Evolutionary conservation across 179 eudicot genomes (phyloP).

Genomic region (Patellifolia procumbens): DNA sequence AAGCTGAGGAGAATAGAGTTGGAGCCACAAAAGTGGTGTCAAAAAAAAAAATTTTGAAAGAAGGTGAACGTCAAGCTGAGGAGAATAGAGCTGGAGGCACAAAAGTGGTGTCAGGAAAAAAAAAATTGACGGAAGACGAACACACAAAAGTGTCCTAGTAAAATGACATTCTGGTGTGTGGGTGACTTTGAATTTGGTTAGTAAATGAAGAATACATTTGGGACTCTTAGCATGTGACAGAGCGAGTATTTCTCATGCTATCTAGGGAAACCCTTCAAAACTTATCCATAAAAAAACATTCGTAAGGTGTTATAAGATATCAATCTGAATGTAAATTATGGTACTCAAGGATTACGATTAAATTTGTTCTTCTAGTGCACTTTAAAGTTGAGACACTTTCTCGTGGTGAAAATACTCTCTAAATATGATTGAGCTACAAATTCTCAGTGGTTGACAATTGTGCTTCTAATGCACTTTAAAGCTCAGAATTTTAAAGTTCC

Average conservation of each 20-base stretch:
- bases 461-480: too few relatives aligned
- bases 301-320: background rate
- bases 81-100: too few relatives aligned
- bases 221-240: background rate
- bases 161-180: background rate
- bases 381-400: background rate
- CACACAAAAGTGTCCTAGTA: background rate
- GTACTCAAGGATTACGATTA: background rate
- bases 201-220: background rate
- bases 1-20: too few relatives aligned
- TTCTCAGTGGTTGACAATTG: too few relatives aligned
- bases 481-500: too few relatives aligned
- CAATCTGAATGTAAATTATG: background rate
- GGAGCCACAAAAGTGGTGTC: too few relatives aligned
- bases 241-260: background rate
- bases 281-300: background rate
- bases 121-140: too few relatives aligned
- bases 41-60: too few relatives aligned
- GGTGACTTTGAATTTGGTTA: background rate
- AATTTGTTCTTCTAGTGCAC: background rate
- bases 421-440: background rate
- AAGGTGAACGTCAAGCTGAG: too few relatives aligned
- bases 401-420: background rate
- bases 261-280: background rate
- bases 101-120: too few relatives aligned